Evolutionary conservation across 129 eudicot species (phyloP).

Genomic region (Ambrosia artemisiifolia): DNA sequence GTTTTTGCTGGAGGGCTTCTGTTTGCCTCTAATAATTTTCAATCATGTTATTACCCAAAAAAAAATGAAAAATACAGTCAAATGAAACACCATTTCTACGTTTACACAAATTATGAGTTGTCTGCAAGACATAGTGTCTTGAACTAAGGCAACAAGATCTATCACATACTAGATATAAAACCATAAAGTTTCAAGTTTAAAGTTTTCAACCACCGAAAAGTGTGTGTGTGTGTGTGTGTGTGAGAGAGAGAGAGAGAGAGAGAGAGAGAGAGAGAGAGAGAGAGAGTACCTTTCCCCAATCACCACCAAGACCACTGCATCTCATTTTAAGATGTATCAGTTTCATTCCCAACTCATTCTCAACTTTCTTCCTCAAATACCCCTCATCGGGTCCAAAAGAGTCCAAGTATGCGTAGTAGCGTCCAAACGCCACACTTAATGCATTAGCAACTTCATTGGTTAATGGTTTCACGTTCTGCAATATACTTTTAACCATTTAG

Average conservation of each 20-base stretch:
- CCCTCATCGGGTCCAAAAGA: slow-evolving; percentile 84
- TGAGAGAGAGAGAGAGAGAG: too few species aligned
- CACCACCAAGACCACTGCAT: slow-evolving; percentile 83
- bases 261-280: neutral
- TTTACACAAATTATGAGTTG: neutral
- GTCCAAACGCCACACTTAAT: slow-evolving; percentile 48
- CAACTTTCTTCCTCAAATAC: slow-evolving; percentile 84
- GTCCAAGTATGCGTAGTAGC: slow-evolving; percentile 72
- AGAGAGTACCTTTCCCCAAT: slow-evolving; percentile 89
- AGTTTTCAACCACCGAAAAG: neutral
- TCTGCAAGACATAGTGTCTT: slow-evolving; percentile 5
- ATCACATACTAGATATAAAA: neutral
- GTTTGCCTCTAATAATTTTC: neutral
- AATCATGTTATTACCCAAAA: neutral
- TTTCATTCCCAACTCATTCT: slow-evolving; percentile 71
- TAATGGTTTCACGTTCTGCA: slow-evolving; percentile 83
- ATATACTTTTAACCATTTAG: slow-evolving; percentile 8
- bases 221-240: neutral
- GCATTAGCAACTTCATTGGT: slow-evolving; percentile 56
- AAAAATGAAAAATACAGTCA: neutral
- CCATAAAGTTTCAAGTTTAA: neutral
- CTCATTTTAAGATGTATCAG: slow-evolving; percentile 90
- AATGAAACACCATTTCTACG: neutral
- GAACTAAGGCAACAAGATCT: slow-evolving; percentile 10
- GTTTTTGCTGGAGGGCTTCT: too few species aligned